Conservation (phyloP, 1,284 basidiomycete genomes). For the Phlebopus sp. region DNA sequence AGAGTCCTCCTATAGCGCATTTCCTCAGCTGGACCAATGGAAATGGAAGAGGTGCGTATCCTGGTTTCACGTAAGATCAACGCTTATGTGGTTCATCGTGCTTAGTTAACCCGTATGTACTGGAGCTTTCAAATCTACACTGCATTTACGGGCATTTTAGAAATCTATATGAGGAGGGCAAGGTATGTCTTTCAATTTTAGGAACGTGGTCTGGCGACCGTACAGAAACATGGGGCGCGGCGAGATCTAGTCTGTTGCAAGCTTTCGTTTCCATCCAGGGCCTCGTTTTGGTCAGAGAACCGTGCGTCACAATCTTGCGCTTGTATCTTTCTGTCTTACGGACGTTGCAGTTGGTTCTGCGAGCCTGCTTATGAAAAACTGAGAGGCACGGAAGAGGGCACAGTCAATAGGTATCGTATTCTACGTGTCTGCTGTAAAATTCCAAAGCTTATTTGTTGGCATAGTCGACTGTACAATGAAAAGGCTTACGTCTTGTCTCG, state of each 20-base stretch:
- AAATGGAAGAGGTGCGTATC: conserved; percentile 74
- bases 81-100: conserved; percentile 12
- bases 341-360: conserved; percentile 71
- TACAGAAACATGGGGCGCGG: conserved; percentile 82
- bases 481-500: conserved; percentile 91
- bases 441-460: conserved; percentile 8
- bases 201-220: conserved; percentile 91
- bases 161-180: conserved; percentile 94
- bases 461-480: conserved; percentile 81
- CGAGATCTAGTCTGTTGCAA: conserved; percentile 83
- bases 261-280: conserved; percentile 93
- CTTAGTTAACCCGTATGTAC: conserved; percentile 72
- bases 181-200: conserved; percentile 89
- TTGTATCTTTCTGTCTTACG: conserved; percentile 2
- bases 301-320: conserved; percentile 47
- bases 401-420: conserved; percentile 64
- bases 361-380: conserved; percentile 91
- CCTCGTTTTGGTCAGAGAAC: conserved; percentile 87
- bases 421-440: not conserved
- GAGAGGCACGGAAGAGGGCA: conserved; percentile 85
- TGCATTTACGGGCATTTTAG: conserved; percentile 32
- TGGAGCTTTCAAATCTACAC: conserved; percentile 3
- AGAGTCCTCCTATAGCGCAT: conserved; percentile 83
- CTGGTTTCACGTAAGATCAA: conserved; percentile 3
- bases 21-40: conserved; percentile 95